phyloP scores from a whole-genome alignment of 1,139 yeast species.

The Kluyveromyces sp. region DNA sequence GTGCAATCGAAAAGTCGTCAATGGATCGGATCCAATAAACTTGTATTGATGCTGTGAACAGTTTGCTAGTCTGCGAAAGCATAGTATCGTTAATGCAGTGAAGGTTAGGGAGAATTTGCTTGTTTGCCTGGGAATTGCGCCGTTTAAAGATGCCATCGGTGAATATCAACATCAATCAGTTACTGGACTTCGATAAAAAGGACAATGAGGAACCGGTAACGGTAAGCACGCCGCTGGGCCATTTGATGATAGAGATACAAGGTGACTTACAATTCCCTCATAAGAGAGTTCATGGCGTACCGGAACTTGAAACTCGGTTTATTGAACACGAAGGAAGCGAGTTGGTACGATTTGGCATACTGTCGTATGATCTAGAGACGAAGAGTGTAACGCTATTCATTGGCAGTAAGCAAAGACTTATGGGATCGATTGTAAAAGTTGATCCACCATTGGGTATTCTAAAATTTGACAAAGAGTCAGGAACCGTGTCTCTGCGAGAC shows the following conservation, averaged over 20 bases:
- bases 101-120: no score
- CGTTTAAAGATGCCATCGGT: slow-evolving; percentile 23
- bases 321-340: slow-evolving; percentile 34
- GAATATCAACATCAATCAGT: slow-evolving; percentile 18
- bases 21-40: no score
- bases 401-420: slow-evolving; percentile 58
- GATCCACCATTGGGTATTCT: slow-evolving; percentile 58
- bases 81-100: no score
- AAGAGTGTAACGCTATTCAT: slow-evolving; percentile 49
- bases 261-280: slow-evolving; percentile 58
- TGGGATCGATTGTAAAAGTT: slow-evolving; percentile 50
- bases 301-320: slow-evolving; percentile 30
- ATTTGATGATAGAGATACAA: slow-evolving; percentile 59
- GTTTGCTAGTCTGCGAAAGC: background rate
- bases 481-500: slow-evolving; percentile 47
- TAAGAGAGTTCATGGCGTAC: slow-evolving; percentile 30
- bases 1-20: no score
- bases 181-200: slow-evolving; percentile 12
- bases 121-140: background rate
- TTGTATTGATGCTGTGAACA: background rate
- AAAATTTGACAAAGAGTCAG: slow-evolving; percentile 35
- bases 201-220: slow-evolving; percentile 6
- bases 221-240: slow-evolving; percentile 45
- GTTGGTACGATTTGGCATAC: slow-evolving; percentile 49
- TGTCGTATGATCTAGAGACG: slow-evolving; percentile 45